Conservation (phyloP, 1,284 basidiomycete genomes). For the Pseudomicrostroma phylloplanum region DNA sequence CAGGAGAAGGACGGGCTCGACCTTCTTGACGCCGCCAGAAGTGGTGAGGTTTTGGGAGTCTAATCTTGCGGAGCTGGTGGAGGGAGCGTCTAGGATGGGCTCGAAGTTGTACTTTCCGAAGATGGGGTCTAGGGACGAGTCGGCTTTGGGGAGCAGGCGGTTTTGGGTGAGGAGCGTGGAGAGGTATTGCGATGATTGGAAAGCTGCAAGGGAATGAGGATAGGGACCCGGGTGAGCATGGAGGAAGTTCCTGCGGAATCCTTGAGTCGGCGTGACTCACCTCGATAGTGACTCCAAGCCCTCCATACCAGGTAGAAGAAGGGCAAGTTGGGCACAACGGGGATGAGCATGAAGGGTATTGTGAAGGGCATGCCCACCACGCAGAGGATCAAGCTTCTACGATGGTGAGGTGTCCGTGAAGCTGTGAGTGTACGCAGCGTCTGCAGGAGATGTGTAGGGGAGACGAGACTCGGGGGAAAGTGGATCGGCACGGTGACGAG, state of each 20-base stretch:
- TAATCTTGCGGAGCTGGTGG: no score
- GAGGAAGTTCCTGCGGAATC: neutral
- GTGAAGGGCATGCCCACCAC: conserved; percentile 43
- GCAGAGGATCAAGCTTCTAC: conserved; percentile 30
- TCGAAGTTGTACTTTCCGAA: no score
- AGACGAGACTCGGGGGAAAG: conserved; percentile 32
- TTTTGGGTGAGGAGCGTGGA: no score
- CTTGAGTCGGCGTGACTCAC: neutral
- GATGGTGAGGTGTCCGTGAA: conserved; percentile 37
- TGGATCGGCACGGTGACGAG: conserved; percentile 26
- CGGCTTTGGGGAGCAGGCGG: no score
- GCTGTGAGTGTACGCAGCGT: conserved; percentile 29
- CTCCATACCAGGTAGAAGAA: conserved; percentile 49
- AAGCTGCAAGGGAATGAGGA: no score
- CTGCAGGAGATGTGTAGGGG: conserved; percentile 21
- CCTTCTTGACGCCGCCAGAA: no score
- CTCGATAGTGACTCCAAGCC: conserved; percentile 35
- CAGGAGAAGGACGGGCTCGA: neutral
- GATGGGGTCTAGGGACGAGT: no score
- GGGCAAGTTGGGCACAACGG: conserved; percentile 45
- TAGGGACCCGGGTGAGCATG: no score
- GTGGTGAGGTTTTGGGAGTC: no score
- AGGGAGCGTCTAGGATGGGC: no score
- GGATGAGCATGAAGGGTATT: conserved; percentile 42
- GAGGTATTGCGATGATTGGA: no score